Conservation (phyloP, 2,329 filamentous ascomycete species). For the Aspergillus texensis region DNA sequence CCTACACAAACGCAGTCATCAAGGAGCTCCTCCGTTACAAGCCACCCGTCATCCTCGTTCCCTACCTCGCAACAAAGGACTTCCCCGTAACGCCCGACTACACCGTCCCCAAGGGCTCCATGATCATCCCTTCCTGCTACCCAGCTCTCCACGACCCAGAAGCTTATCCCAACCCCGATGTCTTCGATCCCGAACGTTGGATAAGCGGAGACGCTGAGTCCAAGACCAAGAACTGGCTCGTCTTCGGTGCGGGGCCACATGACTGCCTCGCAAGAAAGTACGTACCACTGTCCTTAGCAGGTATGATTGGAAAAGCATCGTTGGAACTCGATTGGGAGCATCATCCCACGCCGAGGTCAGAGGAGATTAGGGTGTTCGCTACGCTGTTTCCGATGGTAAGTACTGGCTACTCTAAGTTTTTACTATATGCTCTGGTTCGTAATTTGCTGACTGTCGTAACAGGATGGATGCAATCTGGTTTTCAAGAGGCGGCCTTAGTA, state of each 20-base stretch:
- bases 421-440: neutral
- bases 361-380: conserved; percentile 56
- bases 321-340: conserved; percentile 56
- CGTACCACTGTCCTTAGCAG: conserved; percentile 54
- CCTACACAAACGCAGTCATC: conserved; percentile 57
- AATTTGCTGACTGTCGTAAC: neutral
- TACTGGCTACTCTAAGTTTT: conserved; percentile 3
- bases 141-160: conserved; percentile 55
- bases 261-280: conserved; percentile 55
- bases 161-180: conserved; percentile 51
- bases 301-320: conserved; percentile 57
- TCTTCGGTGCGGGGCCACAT: conserved; percentile 56
- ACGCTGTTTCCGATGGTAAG: conserved; percentile 54
- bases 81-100: conserved; percentile 54
- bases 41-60: conserved; percentile 59
- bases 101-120: conserved; percentile 53
- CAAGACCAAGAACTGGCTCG: conserved; percentile 58
- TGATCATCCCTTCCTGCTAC: conserved; percentile 56
- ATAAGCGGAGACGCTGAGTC: conserved; percentile 54
- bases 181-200: conserved; percentile 57
- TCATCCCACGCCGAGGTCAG: conserved; percentile 51
- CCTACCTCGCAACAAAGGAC: conserved; percentile 52
- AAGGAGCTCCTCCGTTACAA: conserved; percentile 57
- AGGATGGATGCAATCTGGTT: conserved; percentile 7
- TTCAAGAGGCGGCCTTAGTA: conserved; percentile 28